A percentile compares a stretch with the other conserved stretches of the same genome.
These are phyloP conservation scores for Termitomyces sp. DNA, from an alignment of 768 basidiomycete genomes.

Conservation along the genomic window DNA sequence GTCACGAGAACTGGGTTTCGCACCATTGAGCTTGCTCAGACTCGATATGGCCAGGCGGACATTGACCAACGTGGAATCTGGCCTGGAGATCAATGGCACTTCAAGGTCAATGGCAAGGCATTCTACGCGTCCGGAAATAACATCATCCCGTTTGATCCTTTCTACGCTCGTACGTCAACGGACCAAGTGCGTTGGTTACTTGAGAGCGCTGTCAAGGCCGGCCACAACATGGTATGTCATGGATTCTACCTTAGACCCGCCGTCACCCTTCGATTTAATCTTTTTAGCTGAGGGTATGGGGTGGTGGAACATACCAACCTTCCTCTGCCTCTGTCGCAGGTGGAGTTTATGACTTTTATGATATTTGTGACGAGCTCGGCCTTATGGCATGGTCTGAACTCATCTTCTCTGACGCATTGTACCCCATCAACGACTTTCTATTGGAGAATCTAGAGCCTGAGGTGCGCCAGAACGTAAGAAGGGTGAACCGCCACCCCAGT, in stretches of 20 bases:
- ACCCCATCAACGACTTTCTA: conserved; percentile 49
- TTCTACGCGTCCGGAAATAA: conserved; percentile 54
- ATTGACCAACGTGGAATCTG: conserved; percentile 42
- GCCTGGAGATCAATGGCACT: conserved; percentile 58
- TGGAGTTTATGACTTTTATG: conserved; percentile 52
- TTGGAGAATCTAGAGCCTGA: conserved; percentile 47
- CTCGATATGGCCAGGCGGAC: conserved; percentile 39
- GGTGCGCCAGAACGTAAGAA: conserved; percentile 50
- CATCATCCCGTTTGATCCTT: conserved; percentile 57
- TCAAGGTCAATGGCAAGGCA: conserved; percentile 50
- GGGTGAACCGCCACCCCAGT: conserved; percentile 52
- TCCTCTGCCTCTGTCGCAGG: conserved; percentile 30
- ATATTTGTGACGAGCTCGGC: conserved; percentile 53
- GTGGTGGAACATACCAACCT: conserved; percentile 49
- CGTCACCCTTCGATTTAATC: not conserved
- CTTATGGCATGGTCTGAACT: conserved; percentile 60
- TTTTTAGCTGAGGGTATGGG: conserved; percentile 50
- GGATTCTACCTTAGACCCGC: not conserved
- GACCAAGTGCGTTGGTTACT: conserved; percentile 50
- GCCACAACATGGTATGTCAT: conserved; percentile 53
- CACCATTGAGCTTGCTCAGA: conserved; percentile 49
- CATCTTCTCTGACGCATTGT: conserved; percentile 52
- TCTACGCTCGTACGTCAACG: conserved; percentile 45
- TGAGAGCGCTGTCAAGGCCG: conserved; percentile 46
- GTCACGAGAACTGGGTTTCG: conserved; percentile 50